Evolutionary conservation across 805 yeast species (phyloP), one percentile per base, ranked within the genome.

Genomic region (Lipomyces spencermartinsiae): DNA sequence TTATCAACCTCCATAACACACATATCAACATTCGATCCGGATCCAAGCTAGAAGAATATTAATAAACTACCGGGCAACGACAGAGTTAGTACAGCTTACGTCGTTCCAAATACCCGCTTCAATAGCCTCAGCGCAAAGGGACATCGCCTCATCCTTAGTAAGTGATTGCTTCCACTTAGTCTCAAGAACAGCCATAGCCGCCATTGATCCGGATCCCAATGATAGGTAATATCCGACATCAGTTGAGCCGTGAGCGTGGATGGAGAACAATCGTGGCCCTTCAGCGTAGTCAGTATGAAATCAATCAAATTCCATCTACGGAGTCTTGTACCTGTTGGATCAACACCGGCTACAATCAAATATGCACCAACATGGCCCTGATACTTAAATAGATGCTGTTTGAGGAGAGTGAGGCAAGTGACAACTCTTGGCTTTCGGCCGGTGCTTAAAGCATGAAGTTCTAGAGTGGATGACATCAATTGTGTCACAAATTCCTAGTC

Each of bases 91-190:
- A 14, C 22, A 51, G 49, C 73, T 33, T 63, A 73, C 72, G 84
- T 95, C 99, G 80, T 95, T 95, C 97, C 97, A 95, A 76, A 95
- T 94, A 86, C 99, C 99, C 19, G 97, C 92, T 81, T 92, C 91
- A 76, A 95, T 95, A 33, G 98, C 98, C 73, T 91, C 93, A 2
- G 97, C 83, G 70, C 97, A 94, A 63, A 95, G 83, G 74, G 86
- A 87, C 82, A 93, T 87, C n/a, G 98, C 98, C 78, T 92, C 97
- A 59, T 93, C 97, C 78, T 83, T 90, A 29, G 88, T 84, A 82
- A 95, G 80, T 73, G 86, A 91, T 73, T 86, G 87, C 76, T 85
- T 87, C 97, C 97, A 95, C 71, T 88, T 84, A 54, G 94, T 86
- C 81, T 95, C 99, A 74, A 95, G 83, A 19, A 95, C 95, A 4